phyloP scores from a whole-genome alignment of 176 grass and related monocot genomes.

The Oryza meyeriana region DNA sequence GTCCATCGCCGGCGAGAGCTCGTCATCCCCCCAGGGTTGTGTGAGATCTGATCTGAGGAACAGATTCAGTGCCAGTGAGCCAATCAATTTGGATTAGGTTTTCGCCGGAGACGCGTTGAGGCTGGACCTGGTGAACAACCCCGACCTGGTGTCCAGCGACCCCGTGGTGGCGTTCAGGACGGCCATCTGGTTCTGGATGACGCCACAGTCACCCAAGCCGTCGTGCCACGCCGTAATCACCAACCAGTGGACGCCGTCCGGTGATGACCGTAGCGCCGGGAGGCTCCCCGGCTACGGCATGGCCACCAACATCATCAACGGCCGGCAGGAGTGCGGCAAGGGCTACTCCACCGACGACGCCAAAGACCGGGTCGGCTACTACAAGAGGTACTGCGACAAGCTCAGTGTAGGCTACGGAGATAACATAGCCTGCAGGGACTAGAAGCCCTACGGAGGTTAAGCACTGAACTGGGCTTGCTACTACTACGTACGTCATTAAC shows the following conservation, averaged over 20 bases:
- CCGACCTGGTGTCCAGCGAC: slow-evolving; percentile 41
- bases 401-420: too few species aligned
- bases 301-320: slow-evolving; percentile 76
- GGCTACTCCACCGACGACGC: not conserved
- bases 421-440: too few species aligned
- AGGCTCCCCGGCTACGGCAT: slow-evolving; percentile 48
- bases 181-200: slow-evolving; percentile 66
- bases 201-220: slow-evolving; percentile 50
- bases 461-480: too few species aligned
- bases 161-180: slow-evolving; percentile 59
- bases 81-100: too few species aligned
- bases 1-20: slow-evolving; percentile 47
- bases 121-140: slow-evolving; percentile 47
- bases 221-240: slow-evolving; percentile 52
- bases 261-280: not conserved
- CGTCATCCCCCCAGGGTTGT: slow-evolving; percentile 67
- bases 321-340: slow-evolving; percentile 51
- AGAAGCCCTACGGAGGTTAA: too few species aligned
- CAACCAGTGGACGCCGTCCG: slow-evolving; percentile 34
- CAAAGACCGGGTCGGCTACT: slow-evolving; percentile 49
- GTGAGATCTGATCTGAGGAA: too few species aligned
- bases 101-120: slow-evolving; percentile 37
- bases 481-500: too few species aligned
- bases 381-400: slow-evolving; percentile 52
- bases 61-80: too few species aligned